Evolutionary conservation across 2,329 filamentous ascomycete genomes (phyloP).

Genomic region (Arthrobotrys iridis): DNA sequence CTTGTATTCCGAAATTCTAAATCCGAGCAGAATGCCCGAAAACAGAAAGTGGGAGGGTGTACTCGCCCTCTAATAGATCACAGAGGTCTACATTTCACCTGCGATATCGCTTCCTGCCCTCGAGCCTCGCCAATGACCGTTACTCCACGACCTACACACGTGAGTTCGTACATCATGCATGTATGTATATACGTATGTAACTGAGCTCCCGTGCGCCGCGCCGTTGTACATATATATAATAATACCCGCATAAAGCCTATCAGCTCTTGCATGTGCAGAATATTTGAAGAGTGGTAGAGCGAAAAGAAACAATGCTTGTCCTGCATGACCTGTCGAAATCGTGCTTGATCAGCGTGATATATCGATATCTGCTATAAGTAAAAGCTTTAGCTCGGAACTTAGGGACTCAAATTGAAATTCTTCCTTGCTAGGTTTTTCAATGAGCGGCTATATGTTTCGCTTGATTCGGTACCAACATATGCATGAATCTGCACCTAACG

Average conservation of each 20-base stretch:
- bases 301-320: neutral
- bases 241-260: neutral
- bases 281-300: neutral
- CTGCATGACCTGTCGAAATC: neutral
- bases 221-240: neutral
- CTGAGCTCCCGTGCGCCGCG: slow-evolving; percentile 10
- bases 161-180: neutral
- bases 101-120: neutral
- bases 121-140: neutral
- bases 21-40: too few relatives aligned
- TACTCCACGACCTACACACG: neutral
- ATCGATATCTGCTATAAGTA: too few relatives aligned
- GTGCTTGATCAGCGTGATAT: neutral
- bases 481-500: neutral
- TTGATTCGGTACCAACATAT: slow-evolving; percentile 22
- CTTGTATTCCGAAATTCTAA: neutral
- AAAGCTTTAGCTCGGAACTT: too few relatives aligned
- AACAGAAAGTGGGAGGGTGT: neutral
- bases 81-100: neutral
- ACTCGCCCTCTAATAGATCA: neutral
- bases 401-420: neutral
- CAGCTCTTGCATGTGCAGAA: neutral
- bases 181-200: neutral
- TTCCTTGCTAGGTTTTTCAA: neutral
- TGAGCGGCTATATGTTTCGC: neutral